These are phyloP conservation scores for Pochonia chlamydosporia DNA, from an alignment of 2,329 filamentous ascomycete species.

Conservation along the genomic window DNA sequence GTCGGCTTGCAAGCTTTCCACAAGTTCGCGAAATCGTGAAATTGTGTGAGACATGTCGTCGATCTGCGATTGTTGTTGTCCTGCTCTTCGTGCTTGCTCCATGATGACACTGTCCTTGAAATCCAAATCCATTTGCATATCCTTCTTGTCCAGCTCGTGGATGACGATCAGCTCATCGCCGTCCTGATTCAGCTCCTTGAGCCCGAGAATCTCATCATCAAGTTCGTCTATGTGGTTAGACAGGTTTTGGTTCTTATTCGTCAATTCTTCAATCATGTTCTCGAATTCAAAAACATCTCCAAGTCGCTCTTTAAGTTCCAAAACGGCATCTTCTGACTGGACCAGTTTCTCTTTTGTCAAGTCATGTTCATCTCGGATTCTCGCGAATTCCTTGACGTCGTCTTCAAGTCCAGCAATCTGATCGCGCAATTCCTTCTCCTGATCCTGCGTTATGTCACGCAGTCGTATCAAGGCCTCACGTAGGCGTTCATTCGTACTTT, in stretches of 20 bases:
- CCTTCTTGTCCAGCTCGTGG: conserved; percentile 87
- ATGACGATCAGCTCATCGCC: conserved; percentile 93
- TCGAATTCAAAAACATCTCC: conserved; percentile 85
- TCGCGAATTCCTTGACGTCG: conserved; percentile 62
- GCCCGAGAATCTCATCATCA: conserved; percentile 73
- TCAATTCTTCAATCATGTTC: conserved; percentile 89
- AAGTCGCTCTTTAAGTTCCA: conserved; percentile 84
- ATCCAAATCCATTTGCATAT: conserved; percentile 90
- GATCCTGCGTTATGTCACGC: conserved; percentile 80
- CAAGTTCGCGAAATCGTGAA: conserved; percentile 81
- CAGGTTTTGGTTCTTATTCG: conserved; percentile 78
- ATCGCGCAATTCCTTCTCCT: conserved; percentile 71
- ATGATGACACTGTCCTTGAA: conserved; percentile 77
- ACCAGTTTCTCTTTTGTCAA: conserved; percentile 66
- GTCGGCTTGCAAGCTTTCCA: conserved; percentile 77
- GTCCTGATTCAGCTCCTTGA: conserved; percentile 85
- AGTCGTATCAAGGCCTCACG: conserved; percentile 79
- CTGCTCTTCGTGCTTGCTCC: conserved; percentile 70
- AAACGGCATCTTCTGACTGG: conserved; percentile 67
- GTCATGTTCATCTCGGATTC: conserved; percentile 64
- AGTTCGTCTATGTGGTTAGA: conserved; percentile 80
- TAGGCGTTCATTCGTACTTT: conserved; percentile 81
- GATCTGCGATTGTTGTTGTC: conserved; percentile 71
- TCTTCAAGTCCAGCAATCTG: conserved; percentile 70
- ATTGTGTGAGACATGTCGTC: conserved; percentile 90